Conservation (phyloP, 768 basidiomycete species). For the Pleurotus pulmonarius region DNA sequence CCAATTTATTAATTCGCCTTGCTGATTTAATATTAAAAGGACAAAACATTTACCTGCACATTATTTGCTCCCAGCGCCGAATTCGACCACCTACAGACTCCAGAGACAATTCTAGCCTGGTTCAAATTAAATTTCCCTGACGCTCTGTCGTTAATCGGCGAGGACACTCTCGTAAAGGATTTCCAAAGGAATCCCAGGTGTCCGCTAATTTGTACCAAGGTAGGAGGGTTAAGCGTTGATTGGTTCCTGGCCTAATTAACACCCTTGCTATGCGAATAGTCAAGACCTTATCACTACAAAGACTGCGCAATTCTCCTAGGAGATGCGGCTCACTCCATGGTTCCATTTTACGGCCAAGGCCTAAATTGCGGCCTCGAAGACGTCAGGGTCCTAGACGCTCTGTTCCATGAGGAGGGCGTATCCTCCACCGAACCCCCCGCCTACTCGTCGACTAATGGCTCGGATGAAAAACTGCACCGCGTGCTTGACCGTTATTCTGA, state of each 20-base stretch:
- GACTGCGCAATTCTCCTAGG: conserved; percentile 87
- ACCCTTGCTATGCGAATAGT: conserved; percentile 35
- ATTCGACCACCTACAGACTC: conserved; percentile 61
- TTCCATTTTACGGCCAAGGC: conserved; percentile 97
- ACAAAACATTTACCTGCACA: conserved; percentile 96
- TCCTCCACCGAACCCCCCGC: conserved; percentile 31
- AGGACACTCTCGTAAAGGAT: conserved; percentile 69
- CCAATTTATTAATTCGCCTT: conserved; percentile 13
- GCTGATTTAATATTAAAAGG: conserved; percentile 49
- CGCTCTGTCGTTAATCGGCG: conserved; percentile 82
- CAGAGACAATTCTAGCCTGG: conserved; percentile 62
- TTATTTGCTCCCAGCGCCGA: conserved; percentile 84
- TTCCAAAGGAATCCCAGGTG: conserved; percentile 84
- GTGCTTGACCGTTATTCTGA: conserved; percentile 80
- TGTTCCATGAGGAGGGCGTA: conserved; percentile 72
- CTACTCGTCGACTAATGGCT: conserved; percentile 44
- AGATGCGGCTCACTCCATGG: conserved; percentile 97
- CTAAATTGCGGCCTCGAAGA: conserved; percentile 98
- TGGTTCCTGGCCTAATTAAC: conserved; percentile 12
- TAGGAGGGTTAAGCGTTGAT: conserved; percentile 32
- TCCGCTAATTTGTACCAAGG: conserved; percentile 90
- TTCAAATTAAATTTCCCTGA: conserved; percentile 86
- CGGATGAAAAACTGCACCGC: conserved; percentile 33
- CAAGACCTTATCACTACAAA: conserved; percentile 85
- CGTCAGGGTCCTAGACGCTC: conserved; percentile 79